These are phyloP conservation scores for Auricularia sp. DNA, from an alignment of 768 basidiomycete genomes.

Conservation along the genomic window DNA sequence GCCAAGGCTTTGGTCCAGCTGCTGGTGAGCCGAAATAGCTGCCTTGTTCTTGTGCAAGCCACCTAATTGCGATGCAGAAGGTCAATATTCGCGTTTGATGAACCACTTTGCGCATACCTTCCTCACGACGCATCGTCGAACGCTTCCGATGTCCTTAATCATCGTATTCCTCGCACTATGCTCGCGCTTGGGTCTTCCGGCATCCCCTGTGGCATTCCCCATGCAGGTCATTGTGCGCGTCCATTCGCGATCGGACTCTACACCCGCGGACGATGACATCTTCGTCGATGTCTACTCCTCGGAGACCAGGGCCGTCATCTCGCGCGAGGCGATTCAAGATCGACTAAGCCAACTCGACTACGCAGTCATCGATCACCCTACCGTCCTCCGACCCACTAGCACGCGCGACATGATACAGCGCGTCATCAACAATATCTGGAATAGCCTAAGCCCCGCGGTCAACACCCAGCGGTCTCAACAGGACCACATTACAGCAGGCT, in stretches of 20 bases:
- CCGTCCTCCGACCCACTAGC: neutral
- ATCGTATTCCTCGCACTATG: constrained; percentile 49
- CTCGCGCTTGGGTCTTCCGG: constrained; percentile 39
- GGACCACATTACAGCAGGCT: neutral
- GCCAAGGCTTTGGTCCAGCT: constrained; percentile 37
- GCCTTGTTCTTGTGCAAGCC: neutral
- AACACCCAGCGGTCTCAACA: neutral
- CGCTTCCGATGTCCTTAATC: constrained; percentile 51
- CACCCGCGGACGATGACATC: constrained; percentile 24
- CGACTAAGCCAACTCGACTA: neutral
- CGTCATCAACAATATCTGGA: neutral
- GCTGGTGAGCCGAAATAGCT: constrained; percentile 24
- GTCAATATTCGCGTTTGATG: constrained; percentile 33
- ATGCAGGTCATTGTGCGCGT: constrained; percentile 45
- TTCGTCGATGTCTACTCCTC: constrained; percentile 35
- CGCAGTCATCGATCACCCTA: neutral
- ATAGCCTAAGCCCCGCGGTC: neutral
- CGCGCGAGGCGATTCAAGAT: neutral
- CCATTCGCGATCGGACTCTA: constrained; percentile 20
- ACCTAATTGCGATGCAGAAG: constrained; percentile 18
- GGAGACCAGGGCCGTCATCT: constrained; percentile 5
- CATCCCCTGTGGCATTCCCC: constrained; percentile 49
- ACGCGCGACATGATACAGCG: neutral
- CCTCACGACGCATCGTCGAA: constrained; percentile 36
- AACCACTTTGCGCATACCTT: constrained; percentile 54